Evolutionary conservation across 768 basidiomycete genomes (phyloP), one percentile per base, ranked within the genome.

Genomic region (Brasilioporus rufonigricans): DNA sequence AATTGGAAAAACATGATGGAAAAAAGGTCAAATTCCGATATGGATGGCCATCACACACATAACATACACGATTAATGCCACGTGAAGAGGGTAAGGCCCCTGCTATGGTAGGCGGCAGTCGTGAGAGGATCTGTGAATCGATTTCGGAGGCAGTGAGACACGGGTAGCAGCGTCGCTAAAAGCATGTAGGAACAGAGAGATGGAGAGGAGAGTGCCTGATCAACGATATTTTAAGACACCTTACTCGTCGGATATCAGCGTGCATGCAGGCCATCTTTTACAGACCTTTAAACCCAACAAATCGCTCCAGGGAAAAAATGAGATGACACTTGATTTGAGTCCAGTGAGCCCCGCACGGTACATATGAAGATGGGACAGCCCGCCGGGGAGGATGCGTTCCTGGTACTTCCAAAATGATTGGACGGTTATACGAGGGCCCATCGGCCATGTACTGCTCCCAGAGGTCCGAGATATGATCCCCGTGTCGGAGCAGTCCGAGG

Each of bases 41-140:
- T 46, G 8, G 65, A 65, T 50, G 53, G 31, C 43, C 64, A 45
- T 18, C 35, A 45, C 27, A 32, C 4, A 35, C 1, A 31, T 18
- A 48, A 57, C 56, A 51, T 62, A 44, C 52, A 47, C 36, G 52
- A 61, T 48, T 11, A 52, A 52, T 59, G 55, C 41, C 48, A 45
- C 26, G 44, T 48, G 33, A 2, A 23, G 29, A n/a, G 21, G 39
- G 36, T n/a, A 50, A 36, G 10, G 18, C 18, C 8, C 46, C 48
- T 52, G 36, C 59, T 43, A 14, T 49, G 44, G 52, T 18, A n/a
- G n/a, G 49, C 18, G 45, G 49, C 23, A n/a, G 36, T 43, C 60
- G 66, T 65, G 66, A 66, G 63, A 65, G 61, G 51, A 68, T 68
- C 63, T 55, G 63, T 56, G 52, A 53, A 60, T 50, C 50, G 44